Evolutionary conservation across 139 green algal species (phyloP).

Genomic region (Mesostigma viride): DNA sequence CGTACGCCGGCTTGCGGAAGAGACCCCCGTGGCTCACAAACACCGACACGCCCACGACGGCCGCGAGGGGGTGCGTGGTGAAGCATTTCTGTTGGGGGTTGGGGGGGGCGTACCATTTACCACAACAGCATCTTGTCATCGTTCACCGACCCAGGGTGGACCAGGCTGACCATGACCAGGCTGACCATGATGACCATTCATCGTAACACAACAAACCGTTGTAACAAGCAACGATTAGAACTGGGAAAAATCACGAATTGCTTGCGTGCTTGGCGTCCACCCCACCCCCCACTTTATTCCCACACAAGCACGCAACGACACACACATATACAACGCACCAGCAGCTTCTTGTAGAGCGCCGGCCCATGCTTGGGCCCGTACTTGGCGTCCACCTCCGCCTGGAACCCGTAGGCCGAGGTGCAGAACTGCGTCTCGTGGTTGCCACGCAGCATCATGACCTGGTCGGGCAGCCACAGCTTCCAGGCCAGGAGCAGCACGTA

Average conservation of each 20-base stretch:
- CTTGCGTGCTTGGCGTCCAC: no score
- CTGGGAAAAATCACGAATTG: no score
- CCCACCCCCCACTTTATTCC: no score
- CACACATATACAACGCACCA: no score
- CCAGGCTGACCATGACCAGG: no score
- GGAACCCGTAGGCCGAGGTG: conserved; percentile 68
- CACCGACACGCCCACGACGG: conserved; percentile 46
- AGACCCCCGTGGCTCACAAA: conserved; percentile 83
- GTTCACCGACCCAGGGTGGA: no score
- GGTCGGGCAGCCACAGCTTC: conserved; percentile 40
- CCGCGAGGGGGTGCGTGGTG: conserved; percentile 37
- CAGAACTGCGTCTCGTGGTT: conserved; percentile 83
- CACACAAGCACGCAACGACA: no score
- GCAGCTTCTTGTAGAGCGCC: conserved; percentile 6
- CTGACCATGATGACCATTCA: no score
- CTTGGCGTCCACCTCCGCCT: conserved; percentile 43
- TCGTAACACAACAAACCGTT: no score
- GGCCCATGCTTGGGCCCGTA: conserved; percentile 28
- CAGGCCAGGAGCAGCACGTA: conserved; percentile 55
- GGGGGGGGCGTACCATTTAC: background rate
- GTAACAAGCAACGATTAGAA: no score
- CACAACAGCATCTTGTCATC: no score
- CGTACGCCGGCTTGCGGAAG: conserved; percentile 46
- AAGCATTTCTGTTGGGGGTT: conserved; percentile 20
- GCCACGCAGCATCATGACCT: conserved; percentile 53